Percentiles rank a stretch among this genome's conserved stretches.
Evolutionary conservation across 352 stramenopile species (phyloP).

Genomic region (Pythium sukuiense): DNA sequence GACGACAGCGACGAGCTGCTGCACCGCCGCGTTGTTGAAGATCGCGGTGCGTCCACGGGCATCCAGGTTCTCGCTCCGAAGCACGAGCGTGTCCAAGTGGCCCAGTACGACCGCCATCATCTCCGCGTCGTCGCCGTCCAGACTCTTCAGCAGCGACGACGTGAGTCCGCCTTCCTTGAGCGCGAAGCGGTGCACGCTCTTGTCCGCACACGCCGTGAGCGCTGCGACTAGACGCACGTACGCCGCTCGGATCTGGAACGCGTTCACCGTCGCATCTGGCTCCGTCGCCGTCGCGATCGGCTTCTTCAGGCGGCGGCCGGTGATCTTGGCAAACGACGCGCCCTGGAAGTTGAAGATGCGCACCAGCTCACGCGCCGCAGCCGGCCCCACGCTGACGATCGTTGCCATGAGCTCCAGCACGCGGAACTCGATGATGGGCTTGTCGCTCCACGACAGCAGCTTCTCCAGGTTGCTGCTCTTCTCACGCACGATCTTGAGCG

Average conservation of each 20-base stretch:
- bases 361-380: constrained; percentile 64
- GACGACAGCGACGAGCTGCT: constrained; percentile 70
- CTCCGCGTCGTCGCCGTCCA: constrained; percentile 68
- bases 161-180: constrained; percentile 71
- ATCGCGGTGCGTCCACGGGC: constrained; percentile 57
- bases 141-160: constrained; percentile 69
- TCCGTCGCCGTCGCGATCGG: constrained; percentile 16
- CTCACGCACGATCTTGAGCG: constrained; percentile 65
- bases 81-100: constrained; percentile 46
- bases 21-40: constrained; percentile 59
- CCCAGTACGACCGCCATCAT: constrained; percentile 52
- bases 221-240: constrained; percentile 69
- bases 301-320: constrained; percentile 62
- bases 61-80: constrained; percentile 55
- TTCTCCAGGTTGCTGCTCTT: constrained; percentile 69
- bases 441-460: constrained; percentile 82
- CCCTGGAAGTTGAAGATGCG: constrained; percentile 81
- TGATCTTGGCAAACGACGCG: constrained; percentile 58
- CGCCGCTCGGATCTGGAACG: constrained; percentile 61
- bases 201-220: constrained; percentile 61
- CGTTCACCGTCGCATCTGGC: constrained; percentile 10
- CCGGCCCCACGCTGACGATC: constrained; percentile 43
- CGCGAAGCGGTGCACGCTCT: constrained; percentile 78
- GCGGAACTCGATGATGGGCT: constrained; percentile 73
- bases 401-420: constrained; percentile 59